phyloP scores from a whole-genome alignment of 1,139 yeast species.

The Candida sanyaensis region DNA sequence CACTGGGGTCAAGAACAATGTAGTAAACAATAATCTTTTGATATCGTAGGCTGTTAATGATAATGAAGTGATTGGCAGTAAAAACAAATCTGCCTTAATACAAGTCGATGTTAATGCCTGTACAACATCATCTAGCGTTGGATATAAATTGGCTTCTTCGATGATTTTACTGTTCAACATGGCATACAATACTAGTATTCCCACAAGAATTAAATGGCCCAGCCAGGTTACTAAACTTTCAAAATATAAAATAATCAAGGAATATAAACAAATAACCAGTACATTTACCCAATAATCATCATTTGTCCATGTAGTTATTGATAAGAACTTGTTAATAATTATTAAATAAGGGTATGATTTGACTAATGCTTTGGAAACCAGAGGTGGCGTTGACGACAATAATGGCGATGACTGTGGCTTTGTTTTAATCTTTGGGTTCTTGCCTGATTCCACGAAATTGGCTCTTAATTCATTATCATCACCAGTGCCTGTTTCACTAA shows the following conservation, averaged over 20 bases:
- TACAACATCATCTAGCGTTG: slow-evolving; percentile 89
- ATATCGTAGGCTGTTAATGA: slow-evolving; percentile 76
- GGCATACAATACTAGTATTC: slow-evolving; percentile 66
- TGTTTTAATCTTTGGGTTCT: slow-evolving; percentile 4
- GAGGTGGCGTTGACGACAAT: slow-evolving; percentile 83
- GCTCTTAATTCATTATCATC: slow-evolving; percentile 13
- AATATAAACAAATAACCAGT: slow-evolving; percentile 57
- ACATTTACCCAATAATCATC: slow-evolving; percentile 81
- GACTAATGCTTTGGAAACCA: slow-evolving; percentile 80
- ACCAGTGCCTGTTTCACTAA: slow-evolving; percentile 6
- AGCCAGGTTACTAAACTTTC: slow-evolving; percentile 71
- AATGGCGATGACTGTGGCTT: slow-evolving; percentile 63
- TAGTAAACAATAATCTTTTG: slow-evolving; percentile 76
- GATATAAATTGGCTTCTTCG: slow-evolving; percentile 61
- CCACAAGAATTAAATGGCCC: slow-evolving; percentile 79
- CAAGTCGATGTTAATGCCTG: slow-evolving; percentile 76
- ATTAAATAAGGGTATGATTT: slow-evolving; percentile 82
- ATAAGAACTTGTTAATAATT: slow-evolving; percentile 65
- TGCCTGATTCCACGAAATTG: slow-evolving; percentile 11
- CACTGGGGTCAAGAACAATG: slow-evolving; percentile 81
- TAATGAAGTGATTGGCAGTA: slow-evolving; percentile 74
- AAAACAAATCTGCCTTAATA: slow-evolving; percentile 71
- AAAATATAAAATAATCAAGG: slow-evolving; percentile 68
- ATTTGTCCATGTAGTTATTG: slow-evolving; percentile 88
- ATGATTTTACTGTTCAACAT: slow-evolving; percentile 52